Conservation (phyloP, 306 rosid genomes). For the Acacia acuminata region DNA sequence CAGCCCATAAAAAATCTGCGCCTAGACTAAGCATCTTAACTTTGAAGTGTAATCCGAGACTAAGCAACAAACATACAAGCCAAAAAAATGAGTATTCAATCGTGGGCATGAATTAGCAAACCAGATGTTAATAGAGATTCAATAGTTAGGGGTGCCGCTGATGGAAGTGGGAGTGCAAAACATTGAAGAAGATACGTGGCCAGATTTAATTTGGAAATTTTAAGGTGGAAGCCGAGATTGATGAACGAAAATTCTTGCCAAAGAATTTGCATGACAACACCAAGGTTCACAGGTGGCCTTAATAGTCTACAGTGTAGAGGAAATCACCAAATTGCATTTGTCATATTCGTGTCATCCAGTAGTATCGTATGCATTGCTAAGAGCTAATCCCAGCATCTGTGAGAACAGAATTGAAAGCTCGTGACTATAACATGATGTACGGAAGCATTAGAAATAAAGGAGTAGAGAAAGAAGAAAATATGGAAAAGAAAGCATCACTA, state of each 20-base stretch:
- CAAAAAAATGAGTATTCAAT: conserved; percentile 3
- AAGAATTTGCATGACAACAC: conserved; percentile 24
- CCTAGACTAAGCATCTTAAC: conserved; percentile 23
- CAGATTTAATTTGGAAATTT: conserved; percentile 16
- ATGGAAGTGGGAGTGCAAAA: conserved; percentile 24
- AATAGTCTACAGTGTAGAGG: conserved; percentile 3
- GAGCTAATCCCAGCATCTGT: conserved; percentile 29
- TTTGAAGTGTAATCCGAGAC: not conserved
- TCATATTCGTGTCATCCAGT: conserved; percentile 5
- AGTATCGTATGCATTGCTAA: conserved; percentile 10
- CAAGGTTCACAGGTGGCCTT: not conserved
- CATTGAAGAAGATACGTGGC: conserved; percentile 22
- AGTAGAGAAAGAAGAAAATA: not conserved
- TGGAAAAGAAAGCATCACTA: not conserved
- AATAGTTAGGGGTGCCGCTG: conserved; percentile 13
- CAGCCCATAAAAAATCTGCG: not conserved
- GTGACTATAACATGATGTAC: not conserved
- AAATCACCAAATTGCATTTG: conserved; percentile 4
- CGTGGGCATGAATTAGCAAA: conserved; percentile 3
- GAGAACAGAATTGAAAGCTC: conserved; percentile 30
- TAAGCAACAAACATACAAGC: conserved; percentile 26
- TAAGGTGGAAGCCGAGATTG: conserved; percentile 12
- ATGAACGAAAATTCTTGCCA: conserved; percentile 28
- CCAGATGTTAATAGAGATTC: conserved; percentile 15
- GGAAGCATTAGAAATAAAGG: not conserved